A percentile compares a stretch with the other conserved stretches of the same genome.
These are phyloP conservation scores for Taiozyma sp. DNA, from an alignment of 1,139 yeast species.

Conservation along the genomic window DNA sequence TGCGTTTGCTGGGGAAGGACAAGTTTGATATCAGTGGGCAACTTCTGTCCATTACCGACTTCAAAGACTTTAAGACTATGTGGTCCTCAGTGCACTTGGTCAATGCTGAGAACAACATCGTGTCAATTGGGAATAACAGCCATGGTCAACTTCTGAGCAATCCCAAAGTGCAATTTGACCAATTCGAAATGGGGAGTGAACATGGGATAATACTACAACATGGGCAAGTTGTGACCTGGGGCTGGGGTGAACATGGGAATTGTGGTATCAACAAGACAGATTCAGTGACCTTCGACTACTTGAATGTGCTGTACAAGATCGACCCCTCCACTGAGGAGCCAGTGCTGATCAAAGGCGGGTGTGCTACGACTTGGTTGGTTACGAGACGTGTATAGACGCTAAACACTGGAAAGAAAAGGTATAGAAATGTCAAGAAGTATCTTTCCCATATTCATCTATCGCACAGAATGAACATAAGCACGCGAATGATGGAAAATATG, in stretches of 20 bases:
- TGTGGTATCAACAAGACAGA: slow-evolving; percentile 50
- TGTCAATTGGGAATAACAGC: slow-evolving; percentile 68
- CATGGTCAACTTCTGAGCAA: slow-evolving; percentile 60
- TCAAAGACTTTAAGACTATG: slow-evolving; percentile 46
- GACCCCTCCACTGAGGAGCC: slow-evolving; percentile 21
- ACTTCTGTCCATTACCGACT: slow-evolving; percentile 3
- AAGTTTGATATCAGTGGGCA: slow-evolving; percentile 18
- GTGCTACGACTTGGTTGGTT: slow-evolving; percentile 41
- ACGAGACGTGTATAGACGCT: slow-evolving; percentile 2
- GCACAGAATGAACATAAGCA: slow-evolving; percentile 32
- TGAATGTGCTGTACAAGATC: slow-evolving; percentile 34
- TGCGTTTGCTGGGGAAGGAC: slow-evolving; percentile 28
- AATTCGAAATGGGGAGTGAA: slow-evolving; percentile 70
- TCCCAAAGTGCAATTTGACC: slow-evolving; percentile 3
- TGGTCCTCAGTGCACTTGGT: slow-evolving; percentile 76
- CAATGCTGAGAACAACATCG: slow-evolving; percentile 23
- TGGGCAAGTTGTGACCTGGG: slow-evolving; percentile 66
- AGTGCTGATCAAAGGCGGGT: slow-evolving; percentile 38
- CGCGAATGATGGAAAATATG: slow-evolving; percentile 77
- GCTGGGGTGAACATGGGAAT: slow-evolving; percentile 99
- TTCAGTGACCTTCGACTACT: slow-evolving; percentile 34
- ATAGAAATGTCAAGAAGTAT: slow-evolving; percentile 63
- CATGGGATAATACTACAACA: slow-evolving; percentile 51
- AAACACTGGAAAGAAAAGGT: slow-evolving; percentile 16
- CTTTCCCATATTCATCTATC: slow-evolving; percentile 76